phyloP scores from a whole-genome alignment of 257 asterid genomes.

The Coffea eugenioides region DNA sequence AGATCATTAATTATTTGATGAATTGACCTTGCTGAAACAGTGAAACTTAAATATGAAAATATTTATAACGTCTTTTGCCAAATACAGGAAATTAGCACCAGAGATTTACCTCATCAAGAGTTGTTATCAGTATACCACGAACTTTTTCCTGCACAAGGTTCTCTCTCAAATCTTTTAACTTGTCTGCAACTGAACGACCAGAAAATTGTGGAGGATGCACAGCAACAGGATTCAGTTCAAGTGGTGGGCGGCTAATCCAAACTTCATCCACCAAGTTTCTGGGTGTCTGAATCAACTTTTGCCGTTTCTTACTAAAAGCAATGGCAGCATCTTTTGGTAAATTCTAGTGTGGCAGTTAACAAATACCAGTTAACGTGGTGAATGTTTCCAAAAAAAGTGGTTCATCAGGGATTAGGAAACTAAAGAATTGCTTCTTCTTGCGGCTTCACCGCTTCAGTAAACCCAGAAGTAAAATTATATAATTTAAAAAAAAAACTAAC shows the following conservation, averaged over 20 bases:
- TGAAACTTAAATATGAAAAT: neutral
- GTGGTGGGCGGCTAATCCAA: constrained; percentile 75
- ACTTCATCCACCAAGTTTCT: constrained; percentile 85
- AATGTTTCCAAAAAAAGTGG: no score
- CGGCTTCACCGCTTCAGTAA: no score
- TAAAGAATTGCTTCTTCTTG: no score
- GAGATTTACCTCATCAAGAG: constrained; percentile 80
- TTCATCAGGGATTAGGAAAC: no score
- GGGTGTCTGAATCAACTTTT: constrained; percentile 65
- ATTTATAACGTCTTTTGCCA: neutral
- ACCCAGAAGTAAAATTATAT: no score
- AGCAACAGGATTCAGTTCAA: constrained; percentile 61
- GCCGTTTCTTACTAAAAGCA: constrained; percentile 69
- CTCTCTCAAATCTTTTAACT: constrained; percentile 74
- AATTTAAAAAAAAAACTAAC: no score
- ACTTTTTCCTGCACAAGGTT: constrained; percentile 68
- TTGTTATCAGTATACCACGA: constrained; percentile 62
- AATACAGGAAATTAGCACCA: neutral
- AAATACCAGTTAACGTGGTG: neutral
- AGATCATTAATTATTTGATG: neutral
- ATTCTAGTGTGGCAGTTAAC: constrained; percentile 47
- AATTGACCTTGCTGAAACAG: neutral
- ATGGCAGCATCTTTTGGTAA: constrained; percentile 67
- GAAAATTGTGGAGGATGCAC: constrained; percentile 77
- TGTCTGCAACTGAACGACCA: constrained; percentile 79